Evolutionary conservation across 148 eudicot genomes (phyloP).

Genomic region (Vaccinium corymbosum): DNA sequence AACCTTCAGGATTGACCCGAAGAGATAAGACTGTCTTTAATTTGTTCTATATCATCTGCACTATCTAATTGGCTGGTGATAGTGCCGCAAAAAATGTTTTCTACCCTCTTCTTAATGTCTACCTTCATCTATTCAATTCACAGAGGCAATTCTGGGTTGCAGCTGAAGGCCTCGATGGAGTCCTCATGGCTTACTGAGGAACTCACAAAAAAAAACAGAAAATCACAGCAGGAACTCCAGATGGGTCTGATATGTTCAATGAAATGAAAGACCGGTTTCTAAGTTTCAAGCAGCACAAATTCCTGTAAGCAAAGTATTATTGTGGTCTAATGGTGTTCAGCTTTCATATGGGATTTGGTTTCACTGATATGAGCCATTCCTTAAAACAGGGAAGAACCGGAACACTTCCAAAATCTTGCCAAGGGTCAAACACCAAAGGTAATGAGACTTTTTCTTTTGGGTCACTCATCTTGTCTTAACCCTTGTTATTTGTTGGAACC

Average conservation of each 20-base stretch:
- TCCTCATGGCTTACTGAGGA: slow-evolving; percentile 39
- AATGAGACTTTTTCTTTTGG: neutral
- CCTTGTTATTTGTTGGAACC: neutral
- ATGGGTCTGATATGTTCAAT: slow-evolving; percentile 40
- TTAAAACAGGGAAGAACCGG: slow-evolving; percentile 56
- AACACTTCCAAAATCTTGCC: slow-evolving; percentile 66
- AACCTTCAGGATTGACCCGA: slow-evolving; percentile 29
- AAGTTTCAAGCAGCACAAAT: slow-evolving; percentile 71
- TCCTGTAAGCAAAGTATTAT: slow-evolving; percentile 49
- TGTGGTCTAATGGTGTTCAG: slow-evolving; percentile 1
- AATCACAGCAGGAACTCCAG: slow-evolving; percentile 21
- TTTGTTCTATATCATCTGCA: slow-evolving; percentile 16
- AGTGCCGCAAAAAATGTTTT: slow-evolving; percentile 3
- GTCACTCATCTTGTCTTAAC: neutral
- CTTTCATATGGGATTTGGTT: neutral
- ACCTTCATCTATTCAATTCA: slow-evolving; percentile 6
- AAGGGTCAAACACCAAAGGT: slow-evolving; percentile 80
- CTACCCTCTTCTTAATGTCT: slow-evolving; percentile 11
- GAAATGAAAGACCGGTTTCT: slow-evolving; percentile 61
- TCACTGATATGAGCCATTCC: slow-evolving; percentile 9
- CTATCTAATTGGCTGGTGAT: neutral
- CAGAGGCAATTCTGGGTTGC: slow-evolving; percentile 47
- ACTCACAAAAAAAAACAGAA: slow-evolving; percentile 28
- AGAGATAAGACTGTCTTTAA: slow-evolving; percentile 36
- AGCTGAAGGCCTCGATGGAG: slow-evolving; percentile 47